These are phyloP conservation scores for Talaromyces sp. DNA, from an alignment of 2,329 filamentous ascomycete species.

Conservation along the genomic window DNA sequence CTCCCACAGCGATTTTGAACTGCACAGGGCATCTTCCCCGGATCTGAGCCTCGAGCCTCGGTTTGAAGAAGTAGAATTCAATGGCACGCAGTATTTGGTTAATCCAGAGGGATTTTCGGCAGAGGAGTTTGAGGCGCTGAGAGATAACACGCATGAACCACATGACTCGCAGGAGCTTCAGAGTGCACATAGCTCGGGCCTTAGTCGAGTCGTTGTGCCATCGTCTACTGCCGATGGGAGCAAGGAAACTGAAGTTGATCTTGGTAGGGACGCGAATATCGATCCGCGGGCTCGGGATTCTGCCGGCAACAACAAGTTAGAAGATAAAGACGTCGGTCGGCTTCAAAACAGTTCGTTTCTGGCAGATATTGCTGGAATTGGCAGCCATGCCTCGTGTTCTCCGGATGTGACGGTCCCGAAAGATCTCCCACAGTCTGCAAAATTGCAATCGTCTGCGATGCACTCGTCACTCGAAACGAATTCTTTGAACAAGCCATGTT, in stretches of 20 bases:
- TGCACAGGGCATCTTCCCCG: background rate
- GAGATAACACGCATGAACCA: constrained; percentile 6
- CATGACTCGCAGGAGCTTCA: constrained; percentile 6
- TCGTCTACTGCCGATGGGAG: background rate
- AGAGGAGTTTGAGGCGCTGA: constrained; percentile 6
- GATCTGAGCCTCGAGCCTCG: constrained; percentile 5
- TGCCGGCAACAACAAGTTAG: background rate
- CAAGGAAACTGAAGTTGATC: constrained; percentile 15
- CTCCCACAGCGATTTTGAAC: constrained; percentile 13
- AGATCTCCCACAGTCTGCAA: background rate
- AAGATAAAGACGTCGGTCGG: background rate
- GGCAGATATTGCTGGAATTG: constrained; percentile 20
- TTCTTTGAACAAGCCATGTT: background rate
- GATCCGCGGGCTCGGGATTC: constrained; percentile 5
- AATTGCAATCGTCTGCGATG: background rate
- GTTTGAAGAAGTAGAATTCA: constrained; percentile 10
- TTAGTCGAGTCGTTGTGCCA: constrained; percentile 11
- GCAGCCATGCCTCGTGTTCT: constrained; percentile 16
- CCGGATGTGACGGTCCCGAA: background rate
- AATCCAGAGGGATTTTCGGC: constrained; percentile 9
- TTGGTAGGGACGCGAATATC: constrained; percentile 12
- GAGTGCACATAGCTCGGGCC: constrained; percentile 9
- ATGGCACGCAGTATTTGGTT: constrained; percentile 9
- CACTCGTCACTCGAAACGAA: background rate
- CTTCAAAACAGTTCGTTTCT: constrained; percentile 11